Evolutionary conservation across 768 basidiomycete species (phyloP), one percentile per base, ranked within the genome.

Genomic region (Tylopilus intermedius): DNA sequence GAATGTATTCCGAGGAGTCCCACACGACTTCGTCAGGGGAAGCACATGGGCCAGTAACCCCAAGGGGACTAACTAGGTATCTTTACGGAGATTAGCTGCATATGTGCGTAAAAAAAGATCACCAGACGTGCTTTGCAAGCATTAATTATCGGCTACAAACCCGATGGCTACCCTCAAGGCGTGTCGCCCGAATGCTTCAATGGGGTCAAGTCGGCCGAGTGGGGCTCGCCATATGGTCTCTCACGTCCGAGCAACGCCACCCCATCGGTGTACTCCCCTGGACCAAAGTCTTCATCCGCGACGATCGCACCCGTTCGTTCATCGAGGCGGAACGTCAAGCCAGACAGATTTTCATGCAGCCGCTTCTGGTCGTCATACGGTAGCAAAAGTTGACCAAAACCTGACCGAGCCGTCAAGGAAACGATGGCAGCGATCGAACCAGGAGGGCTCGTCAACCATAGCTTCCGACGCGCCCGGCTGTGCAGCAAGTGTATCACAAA

Each of bases 281-380:
- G n/a, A 0, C 43, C 48, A 15, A 50, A 35, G 39, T 73, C 69
- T 48, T 81, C 80, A 47, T 82, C 79, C 0, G 79, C 82, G 10
- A 86, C 62, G 43, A 86, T 79, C 4, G 81, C 83, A 32, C 84
- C 84, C 1, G 83, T 84, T 32, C 77, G 69, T 50, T 62, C 67
- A 62, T 86, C 84, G 42, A 86, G 57, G 38, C 74, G 62, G 69
- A 86, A 86, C 14, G 66, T 67, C 46, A 86, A 58, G 0, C 77
- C 78, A 13, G 68, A 65, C 30, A 86, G 67, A 55, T 80, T 83
- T 54, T 69, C 62, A 42, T 72, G 70, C 30, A 86, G 68, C 4
- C 69, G 68, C 26, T 51, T 41, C 38, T 74, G 69, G 51, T 79
- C 67, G 64, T 86, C 83, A 54, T 80, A 82, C 1, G 84, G 83